Conservation (phyloP, 1,139 yeast genomes). For the Taiozyma sp. region DNA sequence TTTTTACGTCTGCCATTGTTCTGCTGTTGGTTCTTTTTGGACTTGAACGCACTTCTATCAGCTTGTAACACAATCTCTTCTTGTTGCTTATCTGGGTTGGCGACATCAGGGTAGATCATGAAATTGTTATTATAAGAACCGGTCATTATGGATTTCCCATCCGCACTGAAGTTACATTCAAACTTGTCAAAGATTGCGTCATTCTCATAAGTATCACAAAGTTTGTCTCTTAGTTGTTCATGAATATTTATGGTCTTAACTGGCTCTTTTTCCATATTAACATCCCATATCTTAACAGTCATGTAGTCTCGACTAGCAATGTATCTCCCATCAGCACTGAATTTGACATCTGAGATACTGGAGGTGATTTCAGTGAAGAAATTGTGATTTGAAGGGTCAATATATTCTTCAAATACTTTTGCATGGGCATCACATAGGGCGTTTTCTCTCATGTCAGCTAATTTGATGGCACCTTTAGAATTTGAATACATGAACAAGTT, state of each 20-base stretch:
- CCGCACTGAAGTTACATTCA: conserved; percentile 94
- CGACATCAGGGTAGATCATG: conserved; percentile 89
- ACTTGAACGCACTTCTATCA: conserved; percentile 94
- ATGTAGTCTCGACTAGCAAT: conserved; percentile 95
- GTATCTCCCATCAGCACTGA: conserved; percentile 88
- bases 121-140: conserved; percentile 97
- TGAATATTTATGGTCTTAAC: conserved; percentile 92
- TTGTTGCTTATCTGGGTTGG: conserved; percentile 34
- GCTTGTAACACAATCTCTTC: conserved; percentile 88
- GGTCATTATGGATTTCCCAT: conserved; percentile 88
- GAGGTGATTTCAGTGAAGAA: conserved; percentile 97
- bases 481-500: conserved; percentile 96
- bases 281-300: conserved; percentile 98
- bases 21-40: conserved; percentile 46
- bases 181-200: conserved; percentile 98
- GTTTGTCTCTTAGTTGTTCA: conserved; percentile 87
- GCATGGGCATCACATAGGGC: conserved; percentile 92
- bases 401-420: conserved; percentile 86
- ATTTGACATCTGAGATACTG: conserved; percentile 90
- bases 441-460: conserved; percentile 95
- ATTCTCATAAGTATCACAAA: conserved; percentile 97
- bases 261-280: conserved; percentile 95
- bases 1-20: conserved; percentile 22
- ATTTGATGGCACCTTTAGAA: conserved; percentile 91
- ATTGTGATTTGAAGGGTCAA: conserved; percentile 90